These are phyloP conservation scores for Pythium aristosporum DNA, from an alignment of 352 stramenopile genomes.

Conservation along the genomic window DNA sequence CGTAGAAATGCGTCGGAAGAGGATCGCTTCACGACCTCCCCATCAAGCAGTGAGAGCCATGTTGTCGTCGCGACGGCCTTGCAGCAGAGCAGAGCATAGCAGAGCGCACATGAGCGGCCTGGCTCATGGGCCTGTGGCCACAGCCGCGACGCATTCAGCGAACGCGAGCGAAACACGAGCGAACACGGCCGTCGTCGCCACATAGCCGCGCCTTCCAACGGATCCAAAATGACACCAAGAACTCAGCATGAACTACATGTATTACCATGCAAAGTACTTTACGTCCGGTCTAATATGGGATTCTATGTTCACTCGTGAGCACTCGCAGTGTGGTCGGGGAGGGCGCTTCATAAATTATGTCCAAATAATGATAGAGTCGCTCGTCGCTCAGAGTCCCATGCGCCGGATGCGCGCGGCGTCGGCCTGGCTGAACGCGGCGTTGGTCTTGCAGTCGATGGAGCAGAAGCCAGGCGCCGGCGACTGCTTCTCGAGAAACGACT, in stretches of 20 bases:
- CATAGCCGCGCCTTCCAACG: neutral
- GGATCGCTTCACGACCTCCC: too few relatives aligned
- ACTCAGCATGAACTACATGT: neutral
- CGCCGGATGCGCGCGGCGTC: slow-evolving; percentile 65
- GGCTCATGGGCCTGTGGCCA: neutral
- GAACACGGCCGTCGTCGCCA: neutral
- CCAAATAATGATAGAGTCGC: slow-evolving; percentile 12
- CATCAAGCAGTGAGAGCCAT: neutral
- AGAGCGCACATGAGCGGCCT: neutral
- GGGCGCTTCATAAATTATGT: slow-evolving; percentile 24
- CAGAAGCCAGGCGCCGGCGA: slow-evolving; percentile 73
- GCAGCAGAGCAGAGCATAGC: neutral
- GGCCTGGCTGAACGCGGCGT: slow-evolving; percentile 66
- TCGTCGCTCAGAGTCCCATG: slow-evolving; percentile 35
- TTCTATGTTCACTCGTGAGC: neutral
- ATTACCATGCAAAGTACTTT: neutral
- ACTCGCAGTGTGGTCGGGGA: neutral
- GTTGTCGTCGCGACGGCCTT: neutral
- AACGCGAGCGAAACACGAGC: neutral
- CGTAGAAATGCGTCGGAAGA: too few relatives aligned
- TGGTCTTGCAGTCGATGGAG: slow-evolving; percentile 88
- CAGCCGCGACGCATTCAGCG: neutral
- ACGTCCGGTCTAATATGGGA: neutral
- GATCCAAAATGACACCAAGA: too few relatives aligned
- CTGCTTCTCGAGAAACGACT: slow-evolving; percentile 66